Base-by-base conservation (phyloP, 768 basidiomycete species). In the Hypholoma sublateritium region DNA sequence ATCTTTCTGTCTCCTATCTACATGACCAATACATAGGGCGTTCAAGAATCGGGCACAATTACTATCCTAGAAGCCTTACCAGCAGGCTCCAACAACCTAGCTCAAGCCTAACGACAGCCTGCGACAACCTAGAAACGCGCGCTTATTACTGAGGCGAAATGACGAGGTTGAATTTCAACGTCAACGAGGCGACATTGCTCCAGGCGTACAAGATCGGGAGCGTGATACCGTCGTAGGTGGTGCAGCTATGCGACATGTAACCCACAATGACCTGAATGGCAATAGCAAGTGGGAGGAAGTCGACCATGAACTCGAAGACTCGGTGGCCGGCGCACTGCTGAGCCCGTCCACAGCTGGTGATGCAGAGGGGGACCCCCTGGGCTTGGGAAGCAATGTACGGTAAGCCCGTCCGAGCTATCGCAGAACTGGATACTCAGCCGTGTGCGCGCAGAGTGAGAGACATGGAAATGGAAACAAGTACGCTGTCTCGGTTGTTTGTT, bases 241-340 rank as follows among this genome's bases (percentile, higher is more conserved):
- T 36, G 46, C 52, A 48, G 34, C 28, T 51, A 50, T 50, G 7
- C 21, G 55, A 45, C 50, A 39, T 36, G 24, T 51, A 32, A 43
- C 59, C 19, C 13, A 37, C 44, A 49, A 50, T 50, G 47, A 50
- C 45, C 53, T 46, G 42, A 12, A 36, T 59, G 56, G 42, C 9
- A 58, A 57, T 61, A 93, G 93, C 62, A 80, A 86, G 73, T 97
- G 95, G 95, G 93, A 96, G 70, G 89, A 93, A 50, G 80, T 93
- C 2, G 89, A 95, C 67, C 86, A 94, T 73, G 93, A 95, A 57
- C 72, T 86, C 17, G 89, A 89, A 64, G 88, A 91, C 60, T 83
- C 89, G 0, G 72, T 91, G 14, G 87, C 89, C 9, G 87, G 86
- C 7, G 79, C 85, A 13, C 74, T 93, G 55, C 79, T 84, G 25